Evolutionary conservation across 1,284 basidiomycete species (phyloP).

Genomic region (Irpex lacteus): DNA sequence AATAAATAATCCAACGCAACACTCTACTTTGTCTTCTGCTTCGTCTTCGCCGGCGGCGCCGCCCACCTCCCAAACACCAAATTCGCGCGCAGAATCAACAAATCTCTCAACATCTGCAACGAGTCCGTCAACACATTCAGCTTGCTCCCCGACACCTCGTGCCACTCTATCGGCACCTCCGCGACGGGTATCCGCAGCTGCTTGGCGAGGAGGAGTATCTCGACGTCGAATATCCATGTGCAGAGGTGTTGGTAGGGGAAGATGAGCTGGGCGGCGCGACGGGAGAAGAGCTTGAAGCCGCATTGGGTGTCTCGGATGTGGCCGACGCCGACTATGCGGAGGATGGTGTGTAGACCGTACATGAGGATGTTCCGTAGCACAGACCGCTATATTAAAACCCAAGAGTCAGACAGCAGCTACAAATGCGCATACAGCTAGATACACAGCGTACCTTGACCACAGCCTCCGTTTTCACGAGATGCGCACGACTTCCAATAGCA

Average conservation of each 20-base stretch:
- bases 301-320: conserved; percentile 94
- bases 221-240: conserved; percentile 96
- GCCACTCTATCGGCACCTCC: conserved; percentile 90
- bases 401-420: background rate
- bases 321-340: conserved; percentile 80
- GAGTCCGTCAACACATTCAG: conserved; percentile 82
- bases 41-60: conserved; percentile 6
- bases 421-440: conserved; percentile 1
- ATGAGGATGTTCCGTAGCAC: conserved; percentile 87
- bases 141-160: conserved; percentile 90
- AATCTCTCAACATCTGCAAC: conserved; percentile 85
- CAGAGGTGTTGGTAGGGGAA: conserved; percentile 83
- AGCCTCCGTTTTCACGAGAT: conserved; percentile 86
- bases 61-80: conserved; percentile 73
- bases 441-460: conserved; percentile 89
- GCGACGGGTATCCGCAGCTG: conserved; percentile 70
- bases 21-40: background rate
- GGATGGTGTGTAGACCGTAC: conserved; percentile 86
- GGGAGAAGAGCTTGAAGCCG: conserved; percentile 93
- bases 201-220: conserved; percentile 87
- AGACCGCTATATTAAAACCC: conserved; percentile 60
- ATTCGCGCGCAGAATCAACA: conserved; percentile 82
- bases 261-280: conserved; percentile 72
- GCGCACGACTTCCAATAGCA: conserved; percentile 86
- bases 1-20: background rate